These are phyloP conservation scores for Entonaema liquescens DNA, from an alignment of 495 filamentous ascomycete species.

Conservation along the genomic window DNA sequence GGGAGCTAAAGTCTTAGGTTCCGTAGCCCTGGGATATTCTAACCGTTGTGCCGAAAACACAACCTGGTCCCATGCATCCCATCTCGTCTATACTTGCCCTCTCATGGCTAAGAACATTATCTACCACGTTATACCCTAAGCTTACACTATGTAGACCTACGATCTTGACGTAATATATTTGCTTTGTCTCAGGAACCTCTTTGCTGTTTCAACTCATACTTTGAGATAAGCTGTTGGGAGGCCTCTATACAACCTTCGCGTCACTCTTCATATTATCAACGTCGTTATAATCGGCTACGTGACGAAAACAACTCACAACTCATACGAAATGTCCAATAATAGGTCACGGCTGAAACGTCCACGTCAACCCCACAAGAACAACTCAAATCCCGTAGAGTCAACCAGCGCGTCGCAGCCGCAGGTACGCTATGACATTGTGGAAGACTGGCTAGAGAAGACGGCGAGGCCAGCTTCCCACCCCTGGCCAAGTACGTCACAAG, in stretches of 20 bases:
- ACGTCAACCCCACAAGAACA: constrained; percentile 10
- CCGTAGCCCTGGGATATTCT: constrained; percentile 19
- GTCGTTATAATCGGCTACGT: constrained; percentile 22
- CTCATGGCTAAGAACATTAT: constrained; percentile 11
- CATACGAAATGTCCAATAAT: constrained; percentile 22
- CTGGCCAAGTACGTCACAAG: constrained; percentile 21
- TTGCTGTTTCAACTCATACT: constrained; percentile 35
- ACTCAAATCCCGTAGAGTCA: constrained; percentile 15
- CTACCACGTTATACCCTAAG: constrained; percentile 10
- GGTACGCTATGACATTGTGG: constrained; percentile 40
- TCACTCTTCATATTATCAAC: constrained; percentile 38
- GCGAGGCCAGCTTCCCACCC: constrained; percentile 33
- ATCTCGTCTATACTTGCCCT: constrained; percentile 31
- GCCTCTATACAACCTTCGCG: constrained; percentile 29
- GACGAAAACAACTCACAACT: constrained; percentile 13
- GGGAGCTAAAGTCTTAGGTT: constrained; percentile 16
- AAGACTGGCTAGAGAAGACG: constrained; percentile 50
- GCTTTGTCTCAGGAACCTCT: constrained; percentile 39
- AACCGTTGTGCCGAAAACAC: constrained; percentile 11
- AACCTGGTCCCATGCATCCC: constrained; percentile 30
- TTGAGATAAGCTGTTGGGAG: constrained; percentile 40
- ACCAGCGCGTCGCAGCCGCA: constrained; percentile 26
- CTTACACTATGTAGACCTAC: constrained; percentile 11
- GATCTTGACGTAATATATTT: constrained; percentile 14
- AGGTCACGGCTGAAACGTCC: constrained; percentile 29